phyloP scores from a whole-genome alignment of 345 rosid genomes.

The Bruguiera sexangula region DNA sequence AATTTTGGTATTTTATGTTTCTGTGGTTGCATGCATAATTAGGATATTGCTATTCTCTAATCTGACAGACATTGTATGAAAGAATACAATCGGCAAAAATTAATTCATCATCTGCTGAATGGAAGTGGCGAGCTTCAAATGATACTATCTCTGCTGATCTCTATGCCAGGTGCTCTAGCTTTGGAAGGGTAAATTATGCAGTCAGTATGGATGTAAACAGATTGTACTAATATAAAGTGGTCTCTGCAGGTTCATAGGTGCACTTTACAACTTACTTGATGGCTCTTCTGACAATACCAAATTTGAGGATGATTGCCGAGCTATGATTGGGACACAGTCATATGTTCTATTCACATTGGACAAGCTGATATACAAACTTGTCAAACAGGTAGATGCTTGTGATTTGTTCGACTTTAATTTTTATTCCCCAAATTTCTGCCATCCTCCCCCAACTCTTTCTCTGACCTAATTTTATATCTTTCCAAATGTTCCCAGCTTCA shows the following conservation, averaged over 20 bases:
- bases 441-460: neutral
- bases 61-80: constrained; percentile 71
- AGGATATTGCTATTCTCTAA: constrained; percentile 1
- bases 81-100: constrained; percentile 88
- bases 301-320: constrained; percentile 97
- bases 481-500: constrained; percentile 62
- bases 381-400: constrained; percentile 62
- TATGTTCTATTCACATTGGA: constrained; percentile 91
- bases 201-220: neutral
- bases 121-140: constrained; percentile 83
- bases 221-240: constrained; percentile 4
- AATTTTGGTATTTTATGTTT: constrained; percentile 1
- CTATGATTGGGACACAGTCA: constrained; percentile 94
- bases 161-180: constrained; percentile 63
- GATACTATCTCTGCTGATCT: constrained; percentile 64
- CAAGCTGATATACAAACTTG: constrained; percentile 84
- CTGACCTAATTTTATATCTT: constrained; percentile 8
- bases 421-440: neutral
- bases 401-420: constrained; percentile 10
- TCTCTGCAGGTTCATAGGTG: constrained; percentile 69
- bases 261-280: constrained; percentile 86
- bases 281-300: constrained; percentile 91
- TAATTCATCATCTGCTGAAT: constrained; percentile 81
- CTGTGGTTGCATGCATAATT: constrained; percentile 11
- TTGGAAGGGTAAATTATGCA: constrained; percentile 3